phyloP scores from a whole-genome alignment of 176 grass and related monocot genomes.

The Stipa capillata region DNA sequence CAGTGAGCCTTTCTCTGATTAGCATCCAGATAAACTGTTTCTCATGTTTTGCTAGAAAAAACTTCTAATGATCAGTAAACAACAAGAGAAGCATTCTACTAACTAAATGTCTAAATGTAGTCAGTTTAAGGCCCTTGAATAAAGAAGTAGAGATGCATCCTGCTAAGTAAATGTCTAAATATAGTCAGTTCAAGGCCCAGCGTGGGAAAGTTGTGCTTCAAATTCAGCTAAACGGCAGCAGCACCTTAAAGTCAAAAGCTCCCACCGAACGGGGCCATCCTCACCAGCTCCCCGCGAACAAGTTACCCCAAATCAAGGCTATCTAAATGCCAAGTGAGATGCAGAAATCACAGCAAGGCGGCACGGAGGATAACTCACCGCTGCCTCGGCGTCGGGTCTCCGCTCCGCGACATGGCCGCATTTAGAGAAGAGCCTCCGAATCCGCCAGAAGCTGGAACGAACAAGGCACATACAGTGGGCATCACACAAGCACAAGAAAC shows the following conservation, averaged over 20 bases:
- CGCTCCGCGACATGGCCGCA: background rate
- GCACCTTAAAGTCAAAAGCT: too few relatives aligned
- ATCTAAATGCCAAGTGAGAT: background rate
- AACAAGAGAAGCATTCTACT: background rate
- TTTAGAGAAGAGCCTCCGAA: background rate
- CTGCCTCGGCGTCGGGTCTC: background rate
- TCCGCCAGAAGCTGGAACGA: background rate
- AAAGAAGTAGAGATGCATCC: background rate
- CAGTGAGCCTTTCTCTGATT: background rate
- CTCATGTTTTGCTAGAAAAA: background rate
- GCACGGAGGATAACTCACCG: background rate
- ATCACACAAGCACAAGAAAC: background rate
- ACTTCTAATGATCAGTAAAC: background rate
- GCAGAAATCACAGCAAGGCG: background rate
- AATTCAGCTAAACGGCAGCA: background rate
- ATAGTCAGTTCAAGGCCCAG: background rate
- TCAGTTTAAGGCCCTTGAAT: background rate
- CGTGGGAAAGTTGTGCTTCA: background rate
- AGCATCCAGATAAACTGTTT: background rate
- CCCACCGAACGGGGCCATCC: too few relatives aligned
- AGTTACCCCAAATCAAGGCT: background rate
- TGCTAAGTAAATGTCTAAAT: background rate
- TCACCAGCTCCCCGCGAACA: background rate
- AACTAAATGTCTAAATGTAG: background rate
- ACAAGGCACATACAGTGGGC: background rate